Base-by-base conservation (phyloP, 1,284 basidiomycete genomes). In the Tilletia indica region DNA sequence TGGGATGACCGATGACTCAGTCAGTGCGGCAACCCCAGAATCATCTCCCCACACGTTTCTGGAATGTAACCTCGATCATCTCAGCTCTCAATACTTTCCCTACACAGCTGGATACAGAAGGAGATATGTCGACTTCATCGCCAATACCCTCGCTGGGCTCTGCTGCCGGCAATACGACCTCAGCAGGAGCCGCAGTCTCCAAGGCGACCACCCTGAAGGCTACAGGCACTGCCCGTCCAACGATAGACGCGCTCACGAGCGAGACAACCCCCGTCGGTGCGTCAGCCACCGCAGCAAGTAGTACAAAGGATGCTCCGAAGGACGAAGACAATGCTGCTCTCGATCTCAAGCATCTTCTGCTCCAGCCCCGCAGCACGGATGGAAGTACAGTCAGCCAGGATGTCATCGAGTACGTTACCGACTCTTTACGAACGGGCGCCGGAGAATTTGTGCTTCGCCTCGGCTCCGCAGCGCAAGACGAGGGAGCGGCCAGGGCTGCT, bases 201-300 rank as follows among this genome's bases (percentile, higher is more conserved):
- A 64, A 38, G 36, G 34, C 61, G 34, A 64, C 61, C 61, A 64
- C 61, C 11, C 61, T 64, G 36, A 64, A 64, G 36, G 61, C 61
- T 9, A 16, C 34, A 11, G 61, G 61, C 36, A 14, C 31, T 16
- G 61, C 61, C 1, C 61, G 61, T 34, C 72, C 74, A 0, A 75
- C 76, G 71, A 74, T 80, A 72, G 78, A 80, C 67, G 72, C 73
- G n/a, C 74, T 80, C 34, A 77, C 78, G 4, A 71, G 76, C 21
- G 68, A 75, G 39, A 70, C 78, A 4, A 63, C 74, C 48, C 66
- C 71, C 21, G 71, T 63, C 39, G 71, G 77, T 4, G 67, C 74
- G 51, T 64, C 71, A 19, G 71, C 67, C 61, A 61, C 61, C 19
- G 25, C 75, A 6, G 38, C 73, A 36, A 61, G 56, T 11, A 58